Base-by-base conservation (phyloP, 106 monocot genomes). In the Platanthera zijinensis region DNA sequence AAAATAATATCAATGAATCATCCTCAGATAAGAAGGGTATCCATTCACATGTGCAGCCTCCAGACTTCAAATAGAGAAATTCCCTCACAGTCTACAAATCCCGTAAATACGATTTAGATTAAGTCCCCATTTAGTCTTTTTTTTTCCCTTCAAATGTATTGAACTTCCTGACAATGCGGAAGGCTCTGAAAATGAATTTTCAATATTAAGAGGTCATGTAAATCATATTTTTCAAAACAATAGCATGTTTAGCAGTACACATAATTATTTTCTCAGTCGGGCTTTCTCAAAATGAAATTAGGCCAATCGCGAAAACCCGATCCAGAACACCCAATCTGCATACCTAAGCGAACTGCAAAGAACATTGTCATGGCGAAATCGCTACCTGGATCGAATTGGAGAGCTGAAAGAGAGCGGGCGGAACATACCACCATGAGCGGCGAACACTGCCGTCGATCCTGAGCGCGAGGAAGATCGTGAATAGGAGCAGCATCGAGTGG, bases 341-440 rank as follows among this genome's bases (percentile, higher is more conserved):
- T 39, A 39, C 39, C 39, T 39, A 39, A 3, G 39, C 39, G 0
- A 39, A 39, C 39, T 39, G 39, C 39, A 39, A 39, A 39, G 39
- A 39, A 2, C 39, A 39, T 39, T 1, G 39, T 39, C 39, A 39
- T 39, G 39, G 39, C 39, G 39, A 39, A 39, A 39, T 39, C 1
- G 39, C 39, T 39, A 39, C 39, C 39, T 39, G 22, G 8, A 18
- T 50, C 14, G n/a, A 69, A 47, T 78, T 47, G 70, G 7, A 39
- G 18, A 11, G 2, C 39, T 7, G 17, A 54, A 61, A 48, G 50
- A 77, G 14, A 1, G 51, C 32, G 30, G 12, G 0, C n/a, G 3
- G 59, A 63, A 76, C 86, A 12, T 76, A 96, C 96, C 96, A 92
- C 96, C 96, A 96, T 10, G 96, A 90, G 25, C 71, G 78, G 72